phyloP scores from a whole-genome alignment of 164 flowering plant species.

The Dillenia turbinata region DNA sequence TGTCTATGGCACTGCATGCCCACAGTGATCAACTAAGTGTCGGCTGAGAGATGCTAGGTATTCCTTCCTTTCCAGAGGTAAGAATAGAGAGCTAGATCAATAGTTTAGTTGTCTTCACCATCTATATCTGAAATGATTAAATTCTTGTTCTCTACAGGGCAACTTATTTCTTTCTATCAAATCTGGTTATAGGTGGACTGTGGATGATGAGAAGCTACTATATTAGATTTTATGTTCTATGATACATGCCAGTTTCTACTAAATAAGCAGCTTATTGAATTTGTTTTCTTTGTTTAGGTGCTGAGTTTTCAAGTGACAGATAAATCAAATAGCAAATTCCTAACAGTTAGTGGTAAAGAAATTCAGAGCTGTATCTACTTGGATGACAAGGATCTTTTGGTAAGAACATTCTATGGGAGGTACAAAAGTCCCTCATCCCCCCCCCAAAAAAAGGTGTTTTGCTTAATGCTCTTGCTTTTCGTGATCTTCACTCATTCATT shows the following conservation, averaged over 20 bases:
- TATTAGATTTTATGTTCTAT: not conserved
- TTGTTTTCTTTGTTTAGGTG: slow-evolving; percentile 32
- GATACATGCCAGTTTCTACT: slow-evolving; percentile 2
- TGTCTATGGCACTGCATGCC: slow-evolving; percentile 48
- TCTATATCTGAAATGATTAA: slow-evolving; percentile 6
- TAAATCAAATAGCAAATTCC: slow-evolving; percentile 12
- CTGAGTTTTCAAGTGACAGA: slow-evolving; percentile 37
- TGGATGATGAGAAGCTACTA: slow-evolving; percentile 47
- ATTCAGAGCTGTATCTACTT: slow-evolving; percentile 10
- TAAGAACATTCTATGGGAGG: slow-evolving; percentile 62
- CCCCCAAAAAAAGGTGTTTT: not conserved
- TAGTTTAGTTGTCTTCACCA: not conserved
- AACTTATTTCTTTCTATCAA: slow-evolving; percentile 85
- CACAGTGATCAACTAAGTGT: slow-evolving; percentile 77
- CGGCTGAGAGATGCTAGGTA: slow-evolving; percentile 70
- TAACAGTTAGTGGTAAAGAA: slow-evolving; percentile 13
- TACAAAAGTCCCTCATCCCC: slow-evolving; percentile 11
- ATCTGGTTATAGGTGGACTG: slow-evolving; percentile 83
- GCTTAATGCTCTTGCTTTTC: slow-evolving; percentile 1
- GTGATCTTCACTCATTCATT: too few species aligned
- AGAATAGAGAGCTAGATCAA: slow-evolving; percentile 14
- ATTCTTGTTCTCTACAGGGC: slow-evolving; percentile 41
- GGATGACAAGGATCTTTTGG: slow-evolving; percentile 36
- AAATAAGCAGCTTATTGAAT: too few species aligned
- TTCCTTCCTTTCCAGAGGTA: slow-evolving; percentile 62